phyloP scores from a whole-genome alignment of 352 stramenopile genomes.

The Pythium plurisporium region DNA sequence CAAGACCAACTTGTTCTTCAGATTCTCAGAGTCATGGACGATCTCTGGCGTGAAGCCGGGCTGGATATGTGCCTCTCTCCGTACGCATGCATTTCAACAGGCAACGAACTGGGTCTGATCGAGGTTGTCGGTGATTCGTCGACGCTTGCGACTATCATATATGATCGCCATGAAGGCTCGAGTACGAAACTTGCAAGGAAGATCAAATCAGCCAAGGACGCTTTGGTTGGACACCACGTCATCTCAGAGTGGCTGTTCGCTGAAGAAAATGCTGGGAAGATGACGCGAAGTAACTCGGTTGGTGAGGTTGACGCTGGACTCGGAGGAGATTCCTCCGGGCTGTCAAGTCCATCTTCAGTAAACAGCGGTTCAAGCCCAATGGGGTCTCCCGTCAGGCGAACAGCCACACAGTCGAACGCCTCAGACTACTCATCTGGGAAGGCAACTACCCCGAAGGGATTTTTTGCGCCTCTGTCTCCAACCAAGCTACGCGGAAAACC shows the following conservation, averaged over 20 bases:
- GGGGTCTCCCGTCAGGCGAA: not conserved
- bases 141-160: constrained; percentile 87
- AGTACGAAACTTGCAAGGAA: constrained; percentile 61
- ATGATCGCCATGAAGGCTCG: constrained; percentile 57
- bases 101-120: constrained; percentile 85
- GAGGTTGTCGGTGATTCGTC: constrained; percentile 86
- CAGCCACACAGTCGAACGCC: not conserved
- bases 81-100: constrained; percentile 87
- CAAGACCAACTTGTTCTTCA: constrained; percentile 93
- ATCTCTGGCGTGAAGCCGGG: constrained; percentile 80
- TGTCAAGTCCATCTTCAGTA: not conserved
- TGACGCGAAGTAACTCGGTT: not conserved
- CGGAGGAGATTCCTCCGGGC: not conserved
- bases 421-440: not conserved
- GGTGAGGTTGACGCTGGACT: not conserved
- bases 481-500: constrained; percentile 24
- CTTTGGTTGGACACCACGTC: constrained; percentile 51
- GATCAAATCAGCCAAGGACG: constrained; percentile 61
- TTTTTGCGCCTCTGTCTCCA: constrained; percentile 47
- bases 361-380: not conserved
- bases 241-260: constrained; percentile 75
- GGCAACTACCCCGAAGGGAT: constrained; percentile 22
- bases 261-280: not conserved
- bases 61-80: constrained; percentile 83
- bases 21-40: constrained; percentile 89